Evolutionary conservation across 1,284 basidiomycete genomes (phyloP).

Genomic region (Schizophyllum commune): DNA sequence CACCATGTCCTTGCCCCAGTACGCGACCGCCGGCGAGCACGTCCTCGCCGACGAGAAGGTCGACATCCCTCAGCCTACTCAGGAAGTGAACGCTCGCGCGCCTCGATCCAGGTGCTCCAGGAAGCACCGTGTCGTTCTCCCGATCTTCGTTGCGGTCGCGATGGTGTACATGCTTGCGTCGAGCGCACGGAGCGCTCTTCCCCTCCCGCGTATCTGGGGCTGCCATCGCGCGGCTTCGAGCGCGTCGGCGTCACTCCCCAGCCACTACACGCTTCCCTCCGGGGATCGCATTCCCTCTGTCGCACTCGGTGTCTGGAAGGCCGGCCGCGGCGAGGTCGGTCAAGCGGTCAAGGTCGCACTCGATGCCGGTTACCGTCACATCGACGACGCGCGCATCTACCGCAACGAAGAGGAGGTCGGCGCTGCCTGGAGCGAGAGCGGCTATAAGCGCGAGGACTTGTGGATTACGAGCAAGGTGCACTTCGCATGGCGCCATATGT

Average conservation of each 20-base stretch:
- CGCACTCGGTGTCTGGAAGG: constrained; percentile 59
- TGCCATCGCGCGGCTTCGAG: not conserved
- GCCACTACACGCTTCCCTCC: constrained; percentile 47
- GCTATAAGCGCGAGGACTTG: constrained; percentile 54
- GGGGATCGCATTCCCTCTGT: constrained; percentile 57
- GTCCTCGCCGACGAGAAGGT: too few species aligned
- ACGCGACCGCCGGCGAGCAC: too few species aligned
- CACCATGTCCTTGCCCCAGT: too few species aligned
- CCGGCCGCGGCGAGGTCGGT: constrained; percentile 47
- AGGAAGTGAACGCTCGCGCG: too few species aligned
- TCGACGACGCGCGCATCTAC: constrained; percentile 73
- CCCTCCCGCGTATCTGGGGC: too few species aligned
- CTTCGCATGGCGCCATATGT: not conserved
- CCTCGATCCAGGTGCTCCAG: too few species aligned
- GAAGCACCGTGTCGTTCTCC: too few species aligned
- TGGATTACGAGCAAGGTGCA: constrained; percentile 53
- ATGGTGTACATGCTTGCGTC: too few species aligned
- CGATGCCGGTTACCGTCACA: constrained; percentile 60
- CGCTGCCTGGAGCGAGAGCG: constrained; percentile 49
- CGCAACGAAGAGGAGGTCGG: constrained; percentile 77
- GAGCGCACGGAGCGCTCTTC: too few species aligned
- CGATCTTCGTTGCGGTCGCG: too few species aligned
- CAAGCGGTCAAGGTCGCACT: constrained; percentile 55
- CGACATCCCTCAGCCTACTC: too few species aligned
- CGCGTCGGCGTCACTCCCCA: constrained; percentile 30